Base-by-base conservation (phyloP, 208 protist genomes). In the Acanthamoeba triangularis region DNA sequence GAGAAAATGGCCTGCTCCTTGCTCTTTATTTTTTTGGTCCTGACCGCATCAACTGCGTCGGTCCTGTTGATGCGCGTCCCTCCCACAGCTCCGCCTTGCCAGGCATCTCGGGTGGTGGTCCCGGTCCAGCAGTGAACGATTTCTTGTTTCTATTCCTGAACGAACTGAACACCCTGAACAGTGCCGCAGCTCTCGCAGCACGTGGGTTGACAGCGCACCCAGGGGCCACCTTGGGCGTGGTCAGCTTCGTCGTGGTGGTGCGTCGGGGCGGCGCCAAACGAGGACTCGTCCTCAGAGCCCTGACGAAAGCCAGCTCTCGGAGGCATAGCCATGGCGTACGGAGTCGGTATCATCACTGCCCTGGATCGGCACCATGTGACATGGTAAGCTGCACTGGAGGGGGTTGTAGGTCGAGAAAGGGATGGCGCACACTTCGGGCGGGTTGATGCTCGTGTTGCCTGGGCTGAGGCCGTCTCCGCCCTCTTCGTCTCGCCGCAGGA, bases 391-490 rank as follows among this genome's bases (percentile, higher is more conserved):
- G 59, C 52, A 47, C 2, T 59, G 54, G 20, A 59, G 11, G 52
- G 0, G 54, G 54, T 14, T 59, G 59, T 25, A 13, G 18, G 7
- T 56, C 52, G 23, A 65, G 16, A 30, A n/a, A 65, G 59, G 20
- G 23, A 28, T 20, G n/a, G 30, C 74, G 74, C 54, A 82, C 74
- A 44, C 33, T 6, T 54, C 74, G 18, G 37, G 37, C 0, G 74
- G 74, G 23, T 82, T 82, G 74, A 82, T 82, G 74, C 74, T 82
- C 5, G 74, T 82, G 74, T 35, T 82, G 11, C n/a, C 23, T 3
- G 41, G 23, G 13, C 30, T 25, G 8, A 44, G 28, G 35, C 13
- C 37, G 8, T 0, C 35, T 3, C 8, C 18, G 2, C 20, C 74
- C 23, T 30, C 74, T 82, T 82, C 74, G 16, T 82, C 74, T 28